Evolutionary conservation across 345 rosid genomes (phyloP).

Genomic region (Raphanus sativus): DNA sequence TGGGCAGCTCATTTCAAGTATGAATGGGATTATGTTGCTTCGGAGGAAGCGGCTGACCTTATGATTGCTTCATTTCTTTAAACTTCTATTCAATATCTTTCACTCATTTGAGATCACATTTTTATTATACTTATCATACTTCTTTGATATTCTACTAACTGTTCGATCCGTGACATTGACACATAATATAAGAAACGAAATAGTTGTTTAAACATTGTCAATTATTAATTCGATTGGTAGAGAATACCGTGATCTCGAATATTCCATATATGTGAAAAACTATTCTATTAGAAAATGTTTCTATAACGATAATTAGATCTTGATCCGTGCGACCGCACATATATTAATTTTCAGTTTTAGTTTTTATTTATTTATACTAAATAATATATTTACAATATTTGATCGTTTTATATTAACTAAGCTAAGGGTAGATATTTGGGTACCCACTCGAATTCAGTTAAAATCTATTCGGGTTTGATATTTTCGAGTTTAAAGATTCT

Average conservation of each 20-base stretch:
- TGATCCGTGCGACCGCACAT: too few relatives aligned
- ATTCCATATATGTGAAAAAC: background rate
- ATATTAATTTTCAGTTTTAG: too few relatives aligned
- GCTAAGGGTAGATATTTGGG: too few relatives aligned
- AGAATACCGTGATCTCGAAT: background rate
- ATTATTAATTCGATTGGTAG: background rate
- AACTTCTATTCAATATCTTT: background rate
- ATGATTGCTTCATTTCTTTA: constrained; percentile 11
- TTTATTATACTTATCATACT: background rate
- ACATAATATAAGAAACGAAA: background rate
- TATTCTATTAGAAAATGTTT: background rate
- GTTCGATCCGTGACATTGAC: background rate
- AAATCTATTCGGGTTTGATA: too few relatives aligned
- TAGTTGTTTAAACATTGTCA: background rate
- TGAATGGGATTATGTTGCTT: constrained; percentile 28
- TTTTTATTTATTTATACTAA: too few relatives aligned
- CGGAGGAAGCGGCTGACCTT: constrained; percentile 11
- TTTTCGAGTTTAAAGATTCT: too few relatives aligned
- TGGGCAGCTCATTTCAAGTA: constrained; percentile 29
- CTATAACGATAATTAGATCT: background rate
- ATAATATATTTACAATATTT: too few relatives aligned
- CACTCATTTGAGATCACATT: constrained; percentile 1
- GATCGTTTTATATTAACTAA: too few relatives aligned
- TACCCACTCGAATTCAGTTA: too few relatives aligned
- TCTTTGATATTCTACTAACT: background rate